These are phyloP conservation scores for Irpex lacteus DNA, from an alignment of 1,284 basidiomycete genomes.

Conservation along the genomic window DNA sequence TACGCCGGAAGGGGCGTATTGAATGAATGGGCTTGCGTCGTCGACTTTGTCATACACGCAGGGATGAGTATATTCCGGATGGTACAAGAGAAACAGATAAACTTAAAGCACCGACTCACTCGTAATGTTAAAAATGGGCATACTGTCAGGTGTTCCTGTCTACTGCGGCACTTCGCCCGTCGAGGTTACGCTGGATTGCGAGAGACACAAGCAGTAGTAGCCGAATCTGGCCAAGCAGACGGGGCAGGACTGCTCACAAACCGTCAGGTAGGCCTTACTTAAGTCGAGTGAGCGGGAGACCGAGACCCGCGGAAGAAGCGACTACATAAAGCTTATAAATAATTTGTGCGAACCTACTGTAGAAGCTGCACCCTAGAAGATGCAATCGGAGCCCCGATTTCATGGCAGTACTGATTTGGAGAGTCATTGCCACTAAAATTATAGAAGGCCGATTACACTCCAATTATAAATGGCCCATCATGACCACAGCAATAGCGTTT, in stretches of 20 bases:
- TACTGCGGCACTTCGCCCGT: too few relatives aligned
- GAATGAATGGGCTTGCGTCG: constrained; percentile 9
- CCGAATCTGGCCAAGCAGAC: not conserved
- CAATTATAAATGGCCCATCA: not conserved
- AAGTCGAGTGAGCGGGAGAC: not conserved
- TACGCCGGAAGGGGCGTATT: not conserved
- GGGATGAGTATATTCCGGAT: not conserved
- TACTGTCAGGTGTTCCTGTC: not conserved
- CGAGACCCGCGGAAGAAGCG: not conserved
- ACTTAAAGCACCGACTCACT: not conserved
- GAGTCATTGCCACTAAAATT: not conserved
- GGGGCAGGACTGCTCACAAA: not conserved
- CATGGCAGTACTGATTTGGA: not conserved
- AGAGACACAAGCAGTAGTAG: not conserved
- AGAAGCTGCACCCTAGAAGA: not conserved
- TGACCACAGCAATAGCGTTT: not conserved
- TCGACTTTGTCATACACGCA: constrained; percentile 1
- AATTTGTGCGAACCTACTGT: too few relatives aligned
- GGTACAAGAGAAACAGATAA: too few relatives aligned
- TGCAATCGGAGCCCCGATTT: not conserved
- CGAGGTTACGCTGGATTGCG: too few relatives aligned
- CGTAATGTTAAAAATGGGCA: constrained; percentile 13
- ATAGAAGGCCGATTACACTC: too few relatives aligned
- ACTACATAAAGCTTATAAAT: too few relatives aligned
- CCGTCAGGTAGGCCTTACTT: too few relatives aligned